Evolutionary conservation across 768 basidiomycete genomes (phyloP).

Genomic region (Panaeolus papilionaceus): DNA sequence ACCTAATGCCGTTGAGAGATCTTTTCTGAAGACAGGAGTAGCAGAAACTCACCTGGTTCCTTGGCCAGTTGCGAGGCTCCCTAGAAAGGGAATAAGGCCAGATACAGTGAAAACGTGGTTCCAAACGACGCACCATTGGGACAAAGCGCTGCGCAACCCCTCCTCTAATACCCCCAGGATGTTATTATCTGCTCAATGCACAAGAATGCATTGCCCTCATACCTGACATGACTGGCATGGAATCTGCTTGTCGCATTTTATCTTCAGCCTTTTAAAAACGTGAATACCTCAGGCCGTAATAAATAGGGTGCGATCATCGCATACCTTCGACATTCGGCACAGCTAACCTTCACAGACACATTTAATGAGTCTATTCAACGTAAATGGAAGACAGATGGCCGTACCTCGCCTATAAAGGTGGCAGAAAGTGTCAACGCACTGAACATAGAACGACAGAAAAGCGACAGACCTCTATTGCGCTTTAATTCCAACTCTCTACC

Average conservation of each 20-base stretch:
- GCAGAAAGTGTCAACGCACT: slow-evolving; percentile 21
- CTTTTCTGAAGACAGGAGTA: neutral
- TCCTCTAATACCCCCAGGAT: slow-evolving; percentile 42
- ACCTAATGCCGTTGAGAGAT: slow-evolving; percentile 19
- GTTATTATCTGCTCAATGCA: neutral
- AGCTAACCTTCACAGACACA: slow-evolving; percentile 58
- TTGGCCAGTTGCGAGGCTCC: slow-evolving; percentile 80
- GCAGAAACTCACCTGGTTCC: slow-evolving; percentile 60
- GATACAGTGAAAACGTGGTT: slow-evolving; percentile 6
- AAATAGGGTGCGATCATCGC: slow-evolving; percentile 55
- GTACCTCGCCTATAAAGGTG: slow-evolving; percentile 33
- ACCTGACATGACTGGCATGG: slow-evolving; percentile 82
- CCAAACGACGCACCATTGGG: slow-evolving; percentile 61
- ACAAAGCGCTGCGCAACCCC: slow-evolving; percentile 74
- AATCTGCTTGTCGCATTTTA: slow-evolving; percentile 84
- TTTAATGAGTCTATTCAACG: slow-evolving; percentile 17
- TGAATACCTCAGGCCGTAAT: slow-evolving; percentile 4
- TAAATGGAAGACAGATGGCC: slow-evolving; percentile 16
- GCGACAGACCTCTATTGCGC: slow-evolving; percentile 61
- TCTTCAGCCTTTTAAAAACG: slow-evolving; percentile 60
- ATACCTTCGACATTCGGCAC: slow-evolving; percentile 80
- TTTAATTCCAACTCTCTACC: slow-evolving; percentile 76
- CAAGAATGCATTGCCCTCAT: slow-evolving; percentile 25
- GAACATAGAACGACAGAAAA: slow-evolving; percentile 4
- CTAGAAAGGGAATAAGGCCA: slow-evolving; percentile 36